Conservation (phyloP, 2,329 filamentous ascomycete genomes). For the Ramularia endophylla region DNA sequence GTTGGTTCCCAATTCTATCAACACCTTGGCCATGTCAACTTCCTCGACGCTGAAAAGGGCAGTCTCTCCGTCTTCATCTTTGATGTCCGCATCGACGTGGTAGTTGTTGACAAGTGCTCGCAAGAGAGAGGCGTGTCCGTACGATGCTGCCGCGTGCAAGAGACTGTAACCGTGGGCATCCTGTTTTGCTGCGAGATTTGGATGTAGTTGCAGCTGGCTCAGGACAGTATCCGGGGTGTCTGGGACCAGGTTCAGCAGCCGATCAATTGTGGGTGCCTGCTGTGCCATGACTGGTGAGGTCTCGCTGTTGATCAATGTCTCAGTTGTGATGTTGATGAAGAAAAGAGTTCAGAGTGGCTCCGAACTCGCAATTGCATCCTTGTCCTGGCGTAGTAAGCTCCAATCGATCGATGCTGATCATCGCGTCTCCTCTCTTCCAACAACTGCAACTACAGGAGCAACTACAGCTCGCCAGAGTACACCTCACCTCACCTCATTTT, state of each 20-base stretch:
- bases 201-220: slow-evolving; percentile 65
- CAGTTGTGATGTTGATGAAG: too few species aligned
- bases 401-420: too few species aligned
- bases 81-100: slow-evolving; percentile 70
- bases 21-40: slow-evolving; percentile 65
- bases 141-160: slow-evolving; percentile 87
- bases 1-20: slow-evolving; percentile 75
- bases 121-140: slow-evolving; percentile 78
- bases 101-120: slow-evolving; percentile 70
- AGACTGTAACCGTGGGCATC: slow-evolving; percentile 93
- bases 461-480: too few species aligned
- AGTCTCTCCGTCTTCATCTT: slow-evolving; percentile 88
- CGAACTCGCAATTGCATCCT: too few species aligned
- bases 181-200: slow-evolving; percentile 69
- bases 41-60: slow-evolving; percentile 91
- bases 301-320: slow-evolving; percentile 3
- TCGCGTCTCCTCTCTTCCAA: not conserved
- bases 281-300: slow-evolving; percentile 19
- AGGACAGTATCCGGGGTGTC: slow-evolving; percentile 73
- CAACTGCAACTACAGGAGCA: not conserved
- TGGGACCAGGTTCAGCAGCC: slow-evolving; percentile 57
- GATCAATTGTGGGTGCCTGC: slow-evolving; percentile 36
- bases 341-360: too few species aligned
- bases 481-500: too few species aligned
- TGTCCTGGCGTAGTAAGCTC: too few species aligned